These are phyloP conservation scores for Lobosporangium transversale DNA, from an alignment of 192 early-diverging fungal genomes.

Conservation along the genomic window DNA sequence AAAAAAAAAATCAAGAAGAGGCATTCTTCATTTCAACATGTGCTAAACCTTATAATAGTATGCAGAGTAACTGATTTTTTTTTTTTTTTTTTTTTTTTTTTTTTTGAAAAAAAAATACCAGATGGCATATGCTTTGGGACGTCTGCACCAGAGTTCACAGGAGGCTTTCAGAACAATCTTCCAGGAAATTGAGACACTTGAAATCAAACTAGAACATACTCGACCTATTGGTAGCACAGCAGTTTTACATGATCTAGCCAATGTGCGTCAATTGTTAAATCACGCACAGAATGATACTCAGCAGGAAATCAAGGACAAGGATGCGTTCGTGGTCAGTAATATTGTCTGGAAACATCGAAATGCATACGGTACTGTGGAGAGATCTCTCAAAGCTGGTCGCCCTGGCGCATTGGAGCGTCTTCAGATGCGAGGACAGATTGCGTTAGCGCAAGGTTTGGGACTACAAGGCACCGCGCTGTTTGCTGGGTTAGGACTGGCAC, in stretches of 20 bases:
- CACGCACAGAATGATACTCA: conserved; percentile 19
- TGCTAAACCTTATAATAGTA: too few species aligned
- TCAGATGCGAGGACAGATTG: conserved; percentile 40
- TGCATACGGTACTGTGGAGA: conserved; percentile 31
- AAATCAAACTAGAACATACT: conserved; percentile 14
- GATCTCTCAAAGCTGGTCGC: conserved; percentile 7
- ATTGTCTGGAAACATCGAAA: conserved; percentile 43
- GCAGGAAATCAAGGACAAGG: conserved; percentile 35
- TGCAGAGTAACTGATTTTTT: too few species aligned
- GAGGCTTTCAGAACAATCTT: conserved; percentile 39
- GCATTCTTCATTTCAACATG: too few species aligned
- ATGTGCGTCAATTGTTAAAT: conserved; percentile 20
- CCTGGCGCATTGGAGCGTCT: conserved; percentile 38
- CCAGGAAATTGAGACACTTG: conserved; percentile 27
- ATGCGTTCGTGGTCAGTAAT: conserved; percentile 47
- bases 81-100: neutral
- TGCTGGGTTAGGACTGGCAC: conserved; percentile 35
- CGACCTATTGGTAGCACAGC: conserved; percentile 35
- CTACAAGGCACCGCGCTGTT: conserved; percentile 37
- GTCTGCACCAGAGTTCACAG: conserved; percentile 44
- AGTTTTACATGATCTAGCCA: conserved; percentile 25
- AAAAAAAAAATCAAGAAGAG: too few species aligned
- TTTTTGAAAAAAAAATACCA: neutral
- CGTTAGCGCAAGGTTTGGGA: conserved; percentile 35
- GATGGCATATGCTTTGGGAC: conserved; percentile 48